phyloP scores from a whole-genome alignment of 768 basidiomycete species.

The Lentinus tigrinus region DNA sequence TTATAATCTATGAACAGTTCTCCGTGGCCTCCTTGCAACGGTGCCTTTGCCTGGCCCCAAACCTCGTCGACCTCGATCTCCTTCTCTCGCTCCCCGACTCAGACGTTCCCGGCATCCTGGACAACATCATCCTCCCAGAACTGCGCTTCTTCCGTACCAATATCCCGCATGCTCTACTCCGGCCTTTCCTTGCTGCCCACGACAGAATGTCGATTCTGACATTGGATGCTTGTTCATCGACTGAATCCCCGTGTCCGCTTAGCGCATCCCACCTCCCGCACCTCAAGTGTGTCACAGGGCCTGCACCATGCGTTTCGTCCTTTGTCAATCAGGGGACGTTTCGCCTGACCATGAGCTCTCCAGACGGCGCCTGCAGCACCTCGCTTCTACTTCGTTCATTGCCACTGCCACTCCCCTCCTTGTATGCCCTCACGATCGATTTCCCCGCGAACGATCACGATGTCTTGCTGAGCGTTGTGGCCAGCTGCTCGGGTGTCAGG shows the following conservation, averaged over 20 bases:
- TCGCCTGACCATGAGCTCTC: neutral
- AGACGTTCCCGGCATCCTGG: neutral
- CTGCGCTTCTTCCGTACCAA: neutral
- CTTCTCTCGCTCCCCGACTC: neutral
- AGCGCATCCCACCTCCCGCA: neutral
- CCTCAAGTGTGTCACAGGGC: neutral
- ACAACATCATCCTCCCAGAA: neutral
- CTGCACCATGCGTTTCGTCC: neutral
- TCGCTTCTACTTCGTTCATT: neutral
- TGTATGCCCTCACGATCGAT: neutral
- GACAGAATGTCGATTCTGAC: neutral
- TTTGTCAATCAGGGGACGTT: neutral
- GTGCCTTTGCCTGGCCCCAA: too few relatives aligned
- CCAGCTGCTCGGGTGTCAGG: neutral
- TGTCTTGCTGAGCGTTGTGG: neutral
- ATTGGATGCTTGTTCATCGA: neutral
- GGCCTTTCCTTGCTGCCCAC: neutral
- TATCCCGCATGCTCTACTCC: neutral
- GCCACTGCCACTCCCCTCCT: neutral
- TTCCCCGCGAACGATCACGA: neutral
- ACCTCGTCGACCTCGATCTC: neutral
- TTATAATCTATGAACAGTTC: too few relatives aligned
- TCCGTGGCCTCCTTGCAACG: too few relatives aligned
- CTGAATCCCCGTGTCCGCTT: neutral
- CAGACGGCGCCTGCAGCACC: neutral